A percentile compares a stretch with the other conserved stretches of the same genome.
phyloP scores from a whole-genome alignment of 164 flowering plant species.

The Kalanchoe fedtschenkoi region DNA sequence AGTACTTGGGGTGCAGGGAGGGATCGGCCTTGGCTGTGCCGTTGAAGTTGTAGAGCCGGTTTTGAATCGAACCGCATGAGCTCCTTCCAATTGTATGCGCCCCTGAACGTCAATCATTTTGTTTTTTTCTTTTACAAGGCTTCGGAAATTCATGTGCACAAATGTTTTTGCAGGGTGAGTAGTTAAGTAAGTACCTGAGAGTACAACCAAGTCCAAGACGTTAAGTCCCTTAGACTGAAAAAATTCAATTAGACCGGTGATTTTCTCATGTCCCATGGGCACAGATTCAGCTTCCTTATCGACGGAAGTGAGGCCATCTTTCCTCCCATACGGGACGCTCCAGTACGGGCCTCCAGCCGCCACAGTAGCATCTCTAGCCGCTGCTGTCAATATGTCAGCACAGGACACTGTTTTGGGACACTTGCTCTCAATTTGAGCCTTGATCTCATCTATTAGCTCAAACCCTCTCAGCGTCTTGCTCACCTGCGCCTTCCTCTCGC shows the following conservation, averaged over 20 bases:
- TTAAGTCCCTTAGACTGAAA: slow-evolving; percentile 48
- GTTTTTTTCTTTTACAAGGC: background rate
- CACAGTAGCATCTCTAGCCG: slow-evolving; percentile 60
- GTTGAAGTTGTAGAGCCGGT: slow-evolving; percentile 41
- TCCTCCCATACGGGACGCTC: slow-evolving; percentile 60
- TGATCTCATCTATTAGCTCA: slow-evolving; percentile 52
- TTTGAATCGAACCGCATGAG: slow-evolving; percentile 41
- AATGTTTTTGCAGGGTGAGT: background rate
- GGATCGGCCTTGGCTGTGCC: slow-evolving; percentile 42
- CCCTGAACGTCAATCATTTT: slow-evolving; percentile 21
- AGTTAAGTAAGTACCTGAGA: slow-evolving; percentile 53
- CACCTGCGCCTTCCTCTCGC: slow-evolving; percentile 69
- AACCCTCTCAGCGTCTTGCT: slow-evolving; percentile 70
- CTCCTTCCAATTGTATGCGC: slow-evolving; percentile 73
- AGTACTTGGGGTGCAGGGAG: slow-evolving; percentile 28
- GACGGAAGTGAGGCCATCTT: slow-evolving; percentile 48
- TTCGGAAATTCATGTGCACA: background rate
- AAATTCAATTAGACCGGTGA: slow-evolving; percentile 41
- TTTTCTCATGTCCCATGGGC: slow-evolving; percentile 51
- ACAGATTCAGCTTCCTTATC: slow-evolving; percentile 43
- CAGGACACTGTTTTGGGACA: slow-evolving; percentile 78
- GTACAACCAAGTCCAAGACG: slow-evolving; percentile 51
- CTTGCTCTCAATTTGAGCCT: slow-evolving; percentile 44
- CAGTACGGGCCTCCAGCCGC: slow-evolving; percentile 51
- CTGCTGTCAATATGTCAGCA: slow-evolving; percentile 68